These are phyloP conservation scores for Blastocystis sp. DNA, from an alignment of 352 stramenopile species.

Conservation along the genomic window DNA sequence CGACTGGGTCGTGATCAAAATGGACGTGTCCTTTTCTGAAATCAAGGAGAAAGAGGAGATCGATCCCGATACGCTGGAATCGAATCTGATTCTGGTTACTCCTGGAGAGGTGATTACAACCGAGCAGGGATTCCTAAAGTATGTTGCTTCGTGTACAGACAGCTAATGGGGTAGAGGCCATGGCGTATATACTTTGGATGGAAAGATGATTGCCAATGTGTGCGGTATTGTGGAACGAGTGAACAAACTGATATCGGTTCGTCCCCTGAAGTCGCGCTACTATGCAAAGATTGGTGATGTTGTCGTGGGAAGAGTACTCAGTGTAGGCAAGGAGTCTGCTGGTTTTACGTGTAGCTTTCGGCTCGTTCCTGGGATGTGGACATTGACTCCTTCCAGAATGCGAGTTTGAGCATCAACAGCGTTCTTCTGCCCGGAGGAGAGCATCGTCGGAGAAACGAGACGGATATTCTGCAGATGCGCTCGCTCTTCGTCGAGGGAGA, in stretches of 20 bases:
- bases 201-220: conserved; percentile 64
- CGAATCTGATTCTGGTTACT: conserved; percentile 61
- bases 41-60: conserved; percentile 56
- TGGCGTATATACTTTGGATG: conserved; percentile 53
- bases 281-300: conserved; percentile 67
- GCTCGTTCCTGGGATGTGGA: conserved; percentile 40
- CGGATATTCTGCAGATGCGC: conserved; percentile 65
- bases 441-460: conserved; percentile 43
- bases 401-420: conserved; percentile 57
- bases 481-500: conserved; percentile 49
- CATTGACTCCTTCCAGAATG: conserved; percentile 24
- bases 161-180: conserved; percentile 4
- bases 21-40: conserved; percentile 60
- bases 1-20: background rate
- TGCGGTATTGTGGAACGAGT: conserved; percentile 68
- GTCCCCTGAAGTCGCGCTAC: conserved; percentile 58
- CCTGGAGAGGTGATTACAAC: conserved; percentile 70
- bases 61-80: conserved; percentile 28
- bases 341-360: conserved; percentile 21
- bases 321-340: background rate
- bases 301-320: conserved; percentile 55
- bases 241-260: conserved; percentile 68
- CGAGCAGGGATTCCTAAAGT: conserved; percentile 67
- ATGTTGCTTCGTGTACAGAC: background rate
- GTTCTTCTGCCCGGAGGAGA: conserved; percentile 67